These are phyloP conservation scores for Phytophthora melonis DNA, from an alignment of 352 stramenopile genomes.

Conservation along the genomic window DNA sequence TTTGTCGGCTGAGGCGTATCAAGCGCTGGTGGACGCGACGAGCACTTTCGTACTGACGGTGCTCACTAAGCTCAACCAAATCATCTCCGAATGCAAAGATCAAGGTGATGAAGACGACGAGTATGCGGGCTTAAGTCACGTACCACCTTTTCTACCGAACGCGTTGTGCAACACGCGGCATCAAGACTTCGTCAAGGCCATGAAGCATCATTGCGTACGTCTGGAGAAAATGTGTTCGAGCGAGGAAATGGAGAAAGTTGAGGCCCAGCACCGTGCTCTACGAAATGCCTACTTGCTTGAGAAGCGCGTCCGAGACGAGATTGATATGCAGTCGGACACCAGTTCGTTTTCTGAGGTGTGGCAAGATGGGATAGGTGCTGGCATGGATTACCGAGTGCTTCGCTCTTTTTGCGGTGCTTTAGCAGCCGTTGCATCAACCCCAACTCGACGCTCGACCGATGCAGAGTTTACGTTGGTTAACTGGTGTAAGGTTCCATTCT, in stretches of 20 bases:
- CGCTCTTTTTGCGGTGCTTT: conserved; percentile 34
- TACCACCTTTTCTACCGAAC: conserved; percentile 26
- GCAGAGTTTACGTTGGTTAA: conserved; percentile 32
- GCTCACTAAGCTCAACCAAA: conserved; percentile 27
- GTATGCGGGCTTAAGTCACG: neutral
- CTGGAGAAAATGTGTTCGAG: conserved; percentile 28
- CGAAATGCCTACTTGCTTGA: conserved; percentile 34
- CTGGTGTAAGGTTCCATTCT: conserved; percentile 33
- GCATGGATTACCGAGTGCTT: conserved; percentile 23
- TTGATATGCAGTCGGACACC: conserved; percentile 19
- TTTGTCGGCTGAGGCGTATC: conserved; percentile 5
- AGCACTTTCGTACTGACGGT: conserved; percentile 37
- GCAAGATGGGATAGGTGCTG: conserved; percentile 25
- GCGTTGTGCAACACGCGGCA: conserved; percentile 30
- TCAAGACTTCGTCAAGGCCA: conserved; percentile 33
- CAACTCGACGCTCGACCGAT: neutral
- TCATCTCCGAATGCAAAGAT: conserved; percentile 19
- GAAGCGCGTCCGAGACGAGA: conserved; percentile 22
- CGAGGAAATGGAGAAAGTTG: conserved; percentile 31
- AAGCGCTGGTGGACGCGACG: conserved; percentile 24
- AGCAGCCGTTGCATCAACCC: conserved; percentile 15
- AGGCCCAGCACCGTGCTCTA: conserved; percentile 34
- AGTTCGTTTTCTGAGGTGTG: conserved; percentile 29
- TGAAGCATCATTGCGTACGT: conserved; percentile 27
- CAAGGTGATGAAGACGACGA: neutral